A percentile compares a stretch with the other conserved stretches of the same genome.
These are phyloP conservation scores for Sporobolomyces roseus DNA, from an alignment of 768 basidiomycete genomes.

Conservation along the genomic window DNA sequence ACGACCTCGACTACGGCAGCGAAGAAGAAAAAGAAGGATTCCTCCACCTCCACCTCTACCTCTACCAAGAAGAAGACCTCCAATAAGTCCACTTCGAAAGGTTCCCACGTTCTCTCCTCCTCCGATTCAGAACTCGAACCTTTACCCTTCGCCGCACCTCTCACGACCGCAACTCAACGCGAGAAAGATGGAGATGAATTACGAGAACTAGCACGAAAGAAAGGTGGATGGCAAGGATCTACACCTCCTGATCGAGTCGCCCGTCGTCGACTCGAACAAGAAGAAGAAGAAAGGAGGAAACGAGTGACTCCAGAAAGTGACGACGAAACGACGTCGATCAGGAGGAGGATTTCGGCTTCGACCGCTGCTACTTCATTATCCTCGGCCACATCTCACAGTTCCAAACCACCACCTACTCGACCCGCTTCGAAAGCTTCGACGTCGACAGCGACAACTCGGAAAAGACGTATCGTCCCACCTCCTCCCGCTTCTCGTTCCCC, in stretches of 20 bases:
- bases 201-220: background rate
- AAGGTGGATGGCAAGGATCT: slow-evolving; percentile 1
- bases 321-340: background rate
- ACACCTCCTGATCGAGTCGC: slow-evolving; percentile 4
- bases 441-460: background rate
- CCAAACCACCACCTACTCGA: background rate
- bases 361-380: slow-evolving; percentile 6
- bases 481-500: slow-evolving; percentile 9
- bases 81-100: background rate
- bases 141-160: background rate
- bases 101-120: background rate
- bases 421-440: background rate
- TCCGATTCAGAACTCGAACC: slow-evolving; percentile 6
- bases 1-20: background rate
- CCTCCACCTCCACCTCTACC: too few species aligned
- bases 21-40: background rate
- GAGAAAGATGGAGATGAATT: background rate
- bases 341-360: background rate
- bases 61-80: background rate
- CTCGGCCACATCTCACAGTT: background rate
- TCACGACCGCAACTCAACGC: slow-evolving; percentile 22
- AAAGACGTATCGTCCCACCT: background rate
- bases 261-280: background rate
- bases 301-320: background rate
- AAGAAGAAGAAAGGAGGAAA: background rate